phyloP scores from a whole-genome alignment of 2,329 filamentous ascomycete species.

The Penicillium sp. region DNA sequence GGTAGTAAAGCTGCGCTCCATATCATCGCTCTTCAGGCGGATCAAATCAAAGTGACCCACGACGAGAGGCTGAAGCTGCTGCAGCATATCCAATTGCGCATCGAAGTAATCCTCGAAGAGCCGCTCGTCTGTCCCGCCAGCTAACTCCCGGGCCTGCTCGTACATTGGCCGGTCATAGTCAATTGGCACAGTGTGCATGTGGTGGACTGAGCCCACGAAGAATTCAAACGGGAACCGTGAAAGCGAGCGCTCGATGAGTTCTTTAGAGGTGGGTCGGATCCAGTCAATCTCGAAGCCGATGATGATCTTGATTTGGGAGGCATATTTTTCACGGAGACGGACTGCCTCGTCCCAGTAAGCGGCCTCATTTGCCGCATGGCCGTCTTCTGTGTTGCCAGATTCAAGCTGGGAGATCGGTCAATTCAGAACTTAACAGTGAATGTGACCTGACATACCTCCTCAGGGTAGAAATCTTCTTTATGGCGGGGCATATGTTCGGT shows the following conservation, averaged over 20 bases:
- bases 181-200: conserved; percentile 81
- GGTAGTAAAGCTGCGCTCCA: conserved; percentile 58
- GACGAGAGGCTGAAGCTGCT: conserved; percentile 67
- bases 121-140: conserved; percentile 65
- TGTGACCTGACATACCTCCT: conserved; percentile 61
- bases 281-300: conserved; percentile 94
- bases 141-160: conserved; percentile 56
- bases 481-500: conserved; percentile 94
- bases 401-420: conserved; percentile 27
- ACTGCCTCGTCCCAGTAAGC: conserved; percentile 74
- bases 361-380: conserved; percentile 49
- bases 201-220: conserved; percentile 91
- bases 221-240: conserved; percentile 70
- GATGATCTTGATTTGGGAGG: conserved; percentile 69
- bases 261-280: conserved; percentile 69
- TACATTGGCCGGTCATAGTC: conserved; percentile 77
- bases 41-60: conserved; percentile 96
- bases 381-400: conserved; percentile 32
- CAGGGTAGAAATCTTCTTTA: conserved; percentile 80
- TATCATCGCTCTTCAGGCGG: conserved; percentile 71
- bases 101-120: conserved; percentile 87
- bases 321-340: conserved; percentile 70
- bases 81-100: conserved; percentile 77
- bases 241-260: conserved; percentile 59
- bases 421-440: background rate